These are phyloP conservation scores for Sporobolus alterniflorus DNA, from an alignment of 202 grass and related monocot species.

Conservation along the genomic window DNA sequence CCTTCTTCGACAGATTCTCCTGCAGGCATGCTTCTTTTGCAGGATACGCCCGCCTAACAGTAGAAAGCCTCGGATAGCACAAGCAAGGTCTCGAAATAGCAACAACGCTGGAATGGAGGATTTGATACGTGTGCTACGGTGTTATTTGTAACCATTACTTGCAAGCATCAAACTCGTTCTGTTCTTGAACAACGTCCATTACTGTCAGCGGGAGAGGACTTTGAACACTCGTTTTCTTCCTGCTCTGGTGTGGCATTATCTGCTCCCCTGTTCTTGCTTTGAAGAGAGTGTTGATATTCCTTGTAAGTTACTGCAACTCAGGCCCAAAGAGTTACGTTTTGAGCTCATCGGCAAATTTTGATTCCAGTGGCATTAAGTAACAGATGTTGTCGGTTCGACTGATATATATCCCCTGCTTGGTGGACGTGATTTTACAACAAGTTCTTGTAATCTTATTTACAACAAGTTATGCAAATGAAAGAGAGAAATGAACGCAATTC, in stretches of 20 bases:
- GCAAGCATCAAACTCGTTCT: slow-evolving; percentile 15
- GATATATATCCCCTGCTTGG: background rate
- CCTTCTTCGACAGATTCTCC: background rate
- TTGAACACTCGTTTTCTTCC: background rate
- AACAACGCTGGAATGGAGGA: background rate
- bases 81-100: background rate
- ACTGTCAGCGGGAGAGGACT: background rate
- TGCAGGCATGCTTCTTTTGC: too few species aligned
- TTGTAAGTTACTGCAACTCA: background rate
- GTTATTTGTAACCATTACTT: background rate
- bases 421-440: background rate
- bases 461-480: background rate
- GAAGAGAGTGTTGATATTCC: background rate
- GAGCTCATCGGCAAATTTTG: background rate
- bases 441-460: background rate
- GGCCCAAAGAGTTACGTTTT: background rate
- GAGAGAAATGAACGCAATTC: background rate
- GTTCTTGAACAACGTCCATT: background rate
- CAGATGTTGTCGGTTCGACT: background rate
- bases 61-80: background rate
- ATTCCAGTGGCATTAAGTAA: too few species aligned
- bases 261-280: background rate
- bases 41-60: background rate
- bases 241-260: background rate
- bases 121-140: background rate